Percentiles rank a stretch among this genome's conserved stretches.
These are phyloP conservation scores for Aspergillus oerlinghausenensis DNA, from an alignment of 2,329 filamentous ascomycete genomes.

Conservation along the genomic window DNA sequence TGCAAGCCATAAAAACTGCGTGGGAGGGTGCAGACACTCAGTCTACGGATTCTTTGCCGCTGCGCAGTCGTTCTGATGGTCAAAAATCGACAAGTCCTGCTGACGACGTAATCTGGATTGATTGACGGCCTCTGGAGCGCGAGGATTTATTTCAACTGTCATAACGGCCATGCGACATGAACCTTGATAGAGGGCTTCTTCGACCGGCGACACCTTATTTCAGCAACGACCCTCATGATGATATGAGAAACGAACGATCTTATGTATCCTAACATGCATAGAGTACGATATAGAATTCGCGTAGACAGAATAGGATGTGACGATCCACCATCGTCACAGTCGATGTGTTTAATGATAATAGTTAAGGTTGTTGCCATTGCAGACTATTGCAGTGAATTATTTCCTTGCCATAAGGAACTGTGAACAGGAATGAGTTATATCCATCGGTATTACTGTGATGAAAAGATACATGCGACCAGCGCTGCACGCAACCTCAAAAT, in stretches of 20 bases:
- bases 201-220: background rate
- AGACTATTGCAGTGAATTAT: background rate
- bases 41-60: background rate
- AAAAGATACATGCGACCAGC: background rate
- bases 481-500: background rate
- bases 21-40: conserved; percentile 24
- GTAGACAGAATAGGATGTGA: background rate
- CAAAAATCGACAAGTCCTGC: background rate
- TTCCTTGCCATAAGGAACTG: background rate
- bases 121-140: background rate
- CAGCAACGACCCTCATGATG: background rate
- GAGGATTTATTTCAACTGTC: background rate
- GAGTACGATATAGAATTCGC: background rate
- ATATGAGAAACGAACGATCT: conserved; percentile 1
- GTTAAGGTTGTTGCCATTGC: background rate
- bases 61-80: background rate
- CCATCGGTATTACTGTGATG: background rate
- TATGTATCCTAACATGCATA: conserved; percentile 7
- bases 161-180: background rate
- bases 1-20: conserved; percentile 24
- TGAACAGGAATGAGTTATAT: background rate
- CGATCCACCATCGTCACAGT: background rate
- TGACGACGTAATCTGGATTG: background rate
- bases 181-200: background rate
- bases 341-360: background rate